Base-by-base conservation (phyloP, 768 basidiomycete genomes). In the Mycena rebaudengoi region DNA sequence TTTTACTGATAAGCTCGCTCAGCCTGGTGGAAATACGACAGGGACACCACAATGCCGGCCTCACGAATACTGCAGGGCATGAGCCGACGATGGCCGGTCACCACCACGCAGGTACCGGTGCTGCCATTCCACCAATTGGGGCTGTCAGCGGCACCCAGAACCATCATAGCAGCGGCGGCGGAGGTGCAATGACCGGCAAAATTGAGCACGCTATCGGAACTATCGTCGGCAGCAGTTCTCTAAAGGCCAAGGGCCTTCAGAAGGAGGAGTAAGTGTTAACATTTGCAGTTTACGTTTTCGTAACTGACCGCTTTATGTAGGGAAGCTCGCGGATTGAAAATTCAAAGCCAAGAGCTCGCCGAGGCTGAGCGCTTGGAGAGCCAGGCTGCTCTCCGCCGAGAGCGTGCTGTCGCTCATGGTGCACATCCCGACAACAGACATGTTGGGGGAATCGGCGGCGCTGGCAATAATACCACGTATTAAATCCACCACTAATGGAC, bases 221-320 rank as follows among this genome's bases (percentile, higher is more conserved):
- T 3, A 5, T 64, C 6, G 56, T 64, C 5, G 62, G 62, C 37
- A 64, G 62, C 44, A 51, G 58, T 5, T 29, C 55, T 8, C 55
- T 64, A 40, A 64, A 64, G 23, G 62, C 55, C 20, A 64, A 64
- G 33, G 62, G 62, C 18, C 29, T 64, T 6, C 49, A 45, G 44
- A 64, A 64, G 43, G 62, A 64, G 55, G 55, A 58, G 62, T 64
- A 58, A n/a, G 62, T 64, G 6, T 5, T 4, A n/a, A 28, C 28
- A 5, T 1, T 13, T 18, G 14, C 28, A 14, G 2, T 35, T 4
- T 14, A n/a, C 25, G 2, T 18, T 49, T 14, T 37, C 11, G 21
- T 30, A 26, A 23, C n/a, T 43, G 45, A 57, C 55, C 23, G 39
- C 23, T 14, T 21, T 28, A n/a, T n/a, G 12, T 35, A 63, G 62